These are phyloP conservation scores for Striga hermonthica DNA, from an alignment of 305 asterid genomes.

Conservation along the genomic window DNA sequence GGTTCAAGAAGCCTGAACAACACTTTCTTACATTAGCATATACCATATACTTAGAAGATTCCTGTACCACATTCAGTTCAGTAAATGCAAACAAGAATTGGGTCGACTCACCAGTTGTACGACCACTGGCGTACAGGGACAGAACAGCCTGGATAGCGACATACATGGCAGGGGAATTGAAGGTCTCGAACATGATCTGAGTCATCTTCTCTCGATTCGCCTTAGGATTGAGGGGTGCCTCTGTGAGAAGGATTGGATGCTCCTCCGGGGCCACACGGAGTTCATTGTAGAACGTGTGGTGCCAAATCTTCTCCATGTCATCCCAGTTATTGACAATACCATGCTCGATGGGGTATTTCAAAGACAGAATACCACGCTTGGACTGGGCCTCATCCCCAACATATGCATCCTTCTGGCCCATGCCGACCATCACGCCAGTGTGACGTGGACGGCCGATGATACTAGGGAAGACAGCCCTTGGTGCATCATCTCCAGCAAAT, in stretches of 20 bases:
- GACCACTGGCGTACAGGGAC: slow-evolving; percentile 9
- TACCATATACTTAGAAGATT: neutral
- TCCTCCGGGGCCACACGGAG: slow-evolving; percentile 4
- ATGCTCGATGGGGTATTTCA: slow-evolving; percentile 4
- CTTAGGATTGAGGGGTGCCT: slow-evolving; percentile 2
- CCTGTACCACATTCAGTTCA: neutral
- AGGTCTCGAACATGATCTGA: slow-evolving; percentile 10
- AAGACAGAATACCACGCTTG: neutral
- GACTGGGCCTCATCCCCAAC: slow-evolving; percentile 10
- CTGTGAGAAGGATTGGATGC: neutral
- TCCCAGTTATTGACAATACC: slow-evolving; percentile 3
- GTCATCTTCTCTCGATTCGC: slow-evolving; percentile 1
- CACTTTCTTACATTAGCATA: too few relatives aligned
- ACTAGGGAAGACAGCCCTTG: slow-evolving; percentile 7
- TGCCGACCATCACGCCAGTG: slow-evolving; percentile 7
- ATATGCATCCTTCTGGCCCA: slow-evolving; percentile 6
- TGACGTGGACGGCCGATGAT: slow-evolving; percentile 5
- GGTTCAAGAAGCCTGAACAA: too few relatives aligned
- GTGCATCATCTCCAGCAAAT: slow-evolving; percentile 1
- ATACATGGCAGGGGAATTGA: slow-evolving; percentile 3
- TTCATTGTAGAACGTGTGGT: neutral
- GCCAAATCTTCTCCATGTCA: slow-evolving; percentile 12
- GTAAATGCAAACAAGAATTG: neutral
- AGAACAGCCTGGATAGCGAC: slow-evolving; percentile 8
- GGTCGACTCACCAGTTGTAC: neutral